Evolutionary conservation across 768 basidiomycete genomes (phyloP).

Genomic region (Suillus paluster): DNA sequence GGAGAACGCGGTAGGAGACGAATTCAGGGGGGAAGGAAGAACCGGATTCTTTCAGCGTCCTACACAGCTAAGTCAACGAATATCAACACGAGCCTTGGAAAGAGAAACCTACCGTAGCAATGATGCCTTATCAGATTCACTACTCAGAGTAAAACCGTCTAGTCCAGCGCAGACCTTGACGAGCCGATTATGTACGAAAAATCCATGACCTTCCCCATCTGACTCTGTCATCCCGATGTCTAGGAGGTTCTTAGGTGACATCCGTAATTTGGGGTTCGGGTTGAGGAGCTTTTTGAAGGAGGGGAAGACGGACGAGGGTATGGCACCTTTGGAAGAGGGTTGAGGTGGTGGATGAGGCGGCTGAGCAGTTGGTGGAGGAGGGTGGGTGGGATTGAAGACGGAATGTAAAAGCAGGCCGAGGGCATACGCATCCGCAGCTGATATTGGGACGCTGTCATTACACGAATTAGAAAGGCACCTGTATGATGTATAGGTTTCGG

Average conservation of each 20-base stretch:
- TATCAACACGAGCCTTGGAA: background rate
- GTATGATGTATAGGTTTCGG: too few relatives aligned
- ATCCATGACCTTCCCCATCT: slow-evolving; percentile 62
- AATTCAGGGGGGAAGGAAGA: slow-evolving; percentile 91
- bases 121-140: slow-evolving; percentile 77
- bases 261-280: slow-evolving; percentile 81
- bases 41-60: slow-evolving; percentile 78
- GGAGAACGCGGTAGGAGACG: slow-evolving; percentile 82
- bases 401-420: slow-evolving; percentile 85
- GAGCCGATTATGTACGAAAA: slow-evolving; percentile 82
- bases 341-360: slow-evolving; percentile 81
- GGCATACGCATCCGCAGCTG: slow-evolving; percentile 89
- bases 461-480: too few relatives aligned
- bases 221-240: slow-evolving; percentile 76
- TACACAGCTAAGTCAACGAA: slow-evolving; percentile 31
- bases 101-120: slow-evolving; percentile 60
- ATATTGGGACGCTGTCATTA: too few relatives aligned
- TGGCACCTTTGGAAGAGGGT: slow-evolving; percentile 74
- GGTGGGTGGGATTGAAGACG: slow-evolving; percentile 86
- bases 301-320: slow-evolving; percentile 77
- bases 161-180: slow-evolving; percentile 85
- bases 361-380: slow-evolving; percentile 72
- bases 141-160: slow-evolving; percentile 81
- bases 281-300: slow-evolving; percentile 88
- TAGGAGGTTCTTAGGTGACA: slow-evolving; percentile 78